Evolutionary conservation across 2,329 filamentous ascomycete genomes (phyloP).

Genomic region (Blastomyces silverae): DNA sequence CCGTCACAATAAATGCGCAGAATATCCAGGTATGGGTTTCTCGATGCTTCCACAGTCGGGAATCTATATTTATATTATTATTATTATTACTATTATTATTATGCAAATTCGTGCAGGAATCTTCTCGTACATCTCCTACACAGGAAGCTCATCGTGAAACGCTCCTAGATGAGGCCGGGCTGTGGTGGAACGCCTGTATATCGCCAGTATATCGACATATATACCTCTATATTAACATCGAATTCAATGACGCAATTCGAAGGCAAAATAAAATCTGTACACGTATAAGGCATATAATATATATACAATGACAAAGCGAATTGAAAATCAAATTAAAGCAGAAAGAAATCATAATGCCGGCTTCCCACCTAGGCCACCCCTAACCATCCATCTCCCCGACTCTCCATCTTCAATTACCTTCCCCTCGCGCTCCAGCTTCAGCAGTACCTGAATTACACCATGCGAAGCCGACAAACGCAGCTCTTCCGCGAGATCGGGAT

Average conservation of each 20-base stretch:
- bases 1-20: background rate
- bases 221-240: background rate
- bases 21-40: background rate
- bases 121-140: background rate
- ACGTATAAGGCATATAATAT: background rate
- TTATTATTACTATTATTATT: background rate
- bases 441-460: conserved; percentile 70
- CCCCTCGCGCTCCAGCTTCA: conserved; percentile 70
- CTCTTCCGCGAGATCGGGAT: conserved; percentile 67
- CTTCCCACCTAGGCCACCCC: conserved; percentile 24
- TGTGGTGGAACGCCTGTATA: background rate
- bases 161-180: background rate
- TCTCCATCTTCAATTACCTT: conserved; percentile 46
- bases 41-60: background rate
- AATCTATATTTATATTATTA: background rate
- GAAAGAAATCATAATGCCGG: conserved; percentile 28
- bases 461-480: conserved; percentile 69
- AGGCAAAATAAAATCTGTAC: background rate
- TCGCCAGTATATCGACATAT: background rate
- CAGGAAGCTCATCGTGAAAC: background rate
- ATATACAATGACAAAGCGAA: background rate
- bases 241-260: conserved; percentile 3
- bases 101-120: background rate
- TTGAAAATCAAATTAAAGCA: background rate
- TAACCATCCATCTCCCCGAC: conserved; percentile 24